A percentile compares a stretch with the other conserved stretches of the same genome.
phyloP scores from a whole-genome alignment of 2,329 filamentous ascomycete species.

The Chaetomiaceae sp. region DNA sequence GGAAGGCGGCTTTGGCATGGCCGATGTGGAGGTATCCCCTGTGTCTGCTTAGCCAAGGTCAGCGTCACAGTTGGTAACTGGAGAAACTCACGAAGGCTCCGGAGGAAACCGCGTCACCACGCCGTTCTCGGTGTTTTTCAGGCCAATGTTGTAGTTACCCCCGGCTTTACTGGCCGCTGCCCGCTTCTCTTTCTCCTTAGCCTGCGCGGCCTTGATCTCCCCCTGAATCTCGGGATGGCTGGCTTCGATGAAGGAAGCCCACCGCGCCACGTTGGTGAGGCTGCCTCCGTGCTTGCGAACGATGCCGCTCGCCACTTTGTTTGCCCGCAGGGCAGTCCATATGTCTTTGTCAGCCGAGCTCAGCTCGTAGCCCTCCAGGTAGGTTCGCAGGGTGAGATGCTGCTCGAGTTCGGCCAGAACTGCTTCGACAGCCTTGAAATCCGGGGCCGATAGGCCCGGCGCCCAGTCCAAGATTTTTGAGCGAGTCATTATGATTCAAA shows the following conservation, averaged over 20 bases:
- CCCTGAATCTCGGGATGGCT: slow-evolving; percentile 8
- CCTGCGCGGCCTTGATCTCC: background rate
- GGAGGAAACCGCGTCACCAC: slow-evolving; percentile 6
- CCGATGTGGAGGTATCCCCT: slow-evolving; percentile 8
- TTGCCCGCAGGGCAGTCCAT: background rate
- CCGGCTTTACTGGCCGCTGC: slow-evolving; percentile 10
- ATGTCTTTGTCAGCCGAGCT: background rate
- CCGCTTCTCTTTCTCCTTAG: slow-evolving; percentile 1
- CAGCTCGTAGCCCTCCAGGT: slow-evolving; percentile 1
- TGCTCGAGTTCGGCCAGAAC: slow-evolving; percentile 2
- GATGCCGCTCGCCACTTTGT: slow-evolving; percentile 1
- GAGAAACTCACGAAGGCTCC: slow-evolving; percentile 6
- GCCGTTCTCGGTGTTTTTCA: slow-evolving; percentile 6
- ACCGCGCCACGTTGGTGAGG: background rate
- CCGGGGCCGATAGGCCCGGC: background rate
- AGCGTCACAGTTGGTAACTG: too few species aligned
- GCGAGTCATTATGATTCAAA: background rate
- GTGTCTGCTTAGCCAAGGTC: background rate
- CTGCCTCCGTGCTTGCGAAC: slow-evolving; percentile 4
- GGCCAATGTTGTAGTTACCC: slow-evolving; percentile 8
- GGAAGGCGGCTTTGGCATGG: slow-evolving; percentile 10
- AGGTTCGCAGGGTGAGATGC: slow-evolving; percentile 6
- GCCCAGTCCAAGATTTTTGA: background rate
- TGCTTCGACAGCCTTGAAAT: background rate
- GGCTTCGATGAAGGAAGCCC: slow-evolving; percentile 4